These are phyloP conservation scores for Coelastrella sp. DNA, from an alignment of 139 green algal genomes.

Conservation along the genomic window DNA sequence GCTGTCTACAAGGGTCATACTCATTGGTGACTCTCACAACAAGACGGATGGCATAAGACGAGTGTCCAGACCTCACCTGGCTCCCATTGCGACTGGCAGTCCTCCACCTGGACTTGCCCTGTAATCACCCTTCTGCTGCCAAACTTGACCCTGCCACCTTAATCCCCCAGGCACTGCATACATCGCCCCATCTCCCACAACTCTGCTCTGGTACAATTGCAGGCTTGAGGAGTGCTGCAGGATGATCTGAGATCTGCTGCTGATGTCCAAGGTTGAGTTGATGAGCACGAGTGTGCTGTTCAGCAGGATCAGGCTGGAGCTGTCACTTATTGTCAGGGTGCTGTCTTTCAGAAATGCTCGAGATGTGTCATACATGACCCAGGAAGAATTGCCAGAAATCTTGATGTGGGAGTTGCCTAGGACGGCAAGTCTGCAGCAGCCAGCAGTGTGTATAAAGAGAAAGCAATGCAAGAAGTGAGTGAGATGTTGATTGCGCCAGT, in stretches of 20 bases:
- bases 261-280: slow-evolving; percentile 1
- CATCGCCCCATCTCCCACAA: background rate
- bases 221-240: slow-evolving; percentile 8
- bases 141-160: slow-evolving; percentile 6
- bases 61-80: background rate
- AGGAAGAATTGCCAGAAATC: background rate
- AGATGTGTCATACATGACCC: slow-evolving; percentile 17
- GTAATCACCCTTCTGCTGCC: slow-evolving; percentile 24
- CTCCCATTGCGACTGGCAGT: slow-evolving; percentile 26
- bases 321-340: background rate
- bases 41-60: too few relatives aligned
- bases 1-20: too few relatives aligned
- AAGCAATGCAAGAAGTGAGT: background rate
- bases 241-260: slow-evolving; percentile 2
- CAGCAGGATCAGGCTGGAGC: background rate
- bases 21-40: too few relatives aligned
- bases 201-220: slow-evolving; percentile 14
- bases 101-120: slow-evolving; percentile 20
- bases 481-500: too few relatives aligned
- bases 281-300: slow-evolving; percentile 37
- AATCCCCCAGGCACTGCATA: slow-evolving; percentile 19
- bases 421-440: background rate
- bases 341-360: slow-evolving; percentile 7
- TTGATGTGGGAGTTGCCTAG: background rate
- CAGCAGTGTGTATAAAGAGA: background rate